Percentiles rank a stretch among this genome's conserved stretches.
Evolutionary conservation across 208 protist genomes (phyloP).

Genomic region (Acanthamoeba divionensis): DNA sequence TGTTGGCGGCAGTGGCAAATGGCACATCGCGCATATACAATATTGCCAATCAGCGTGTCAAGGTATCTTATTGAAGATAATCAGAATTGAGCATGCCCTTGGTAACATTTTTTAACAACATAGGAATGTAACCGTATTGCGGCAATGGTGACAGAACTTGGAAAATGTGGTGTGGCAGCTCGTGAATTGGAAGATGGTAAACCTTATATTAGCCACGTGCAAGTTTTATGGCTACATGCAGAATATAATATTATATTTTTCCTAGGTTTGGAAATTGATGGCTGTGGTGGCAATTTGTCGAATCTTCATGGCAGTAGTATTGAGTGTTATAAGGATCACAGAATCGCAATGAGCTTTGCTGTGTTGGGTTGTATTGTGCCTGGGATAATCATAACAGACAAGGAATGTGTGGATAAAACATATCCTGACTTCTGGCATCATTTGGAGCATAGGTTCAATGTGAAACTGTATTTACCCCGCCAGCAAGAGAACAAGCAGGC

Average conservation of each 20-base stretch:
- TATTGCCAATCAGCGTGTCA: slow-evolving; percentile 84
- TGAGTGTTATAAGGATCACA: slow-evolving; percentile 82
- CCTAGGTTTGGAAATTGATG: slow-evolving; percentile 25
- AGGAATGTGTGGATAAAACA: slow-evolving; percentile 81
- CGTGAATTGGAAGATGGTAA: slow-evolving; percentile 74
- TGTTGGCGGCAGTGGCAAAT: slow-evolving; percentile 70
- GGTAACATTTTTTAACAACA: not conserved
- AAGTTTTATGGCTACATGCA: not conserved
- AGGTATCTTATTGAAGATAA: too few species aligned
- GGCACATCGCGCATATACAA: slow-evolving; percentile 70
- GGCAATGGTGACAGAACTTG: slow-evolving; percentile 77
- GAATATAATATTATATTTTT: not conserved
- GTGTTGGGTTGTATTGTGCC: slow-evolving; percentile 67
- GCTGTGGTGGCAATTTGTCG: slow-evolving; percentile 16
- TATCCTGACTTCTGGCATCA: slow-evolving; percentile 82
- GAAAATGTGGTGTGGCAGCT: slow-evolving; percentile 65
- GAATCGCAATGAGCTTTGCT: slow-evolving; percentile 82
- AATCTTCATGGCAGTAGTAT: slow-evolving; percentile 61
- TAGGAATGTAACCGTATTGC: slow-evolving; percentile 83
- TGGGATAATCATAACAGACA: slow-evolving; percentile 77
- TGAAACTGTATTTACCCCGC: not conserved
- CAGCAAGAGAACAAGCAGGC: not conserved
- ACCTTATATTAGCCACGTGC: slow-evolving; percentile 65
- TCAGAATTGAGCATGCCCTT: not conserved
- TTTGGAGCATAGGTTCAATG: slow-evolving; percentile 44